Evolutionary conservation across 129 eudicot genomes (phyloP).

Genomic region (carrot (Daucus carota)): DH1_v3.0 NC_030381.2:26572501-26573000

Average conservation of each 20-base stretch:
- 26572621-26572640: neutral
- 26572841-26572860: too few relatives aligned
- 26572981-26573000: neutral
- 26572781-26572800: neutral
- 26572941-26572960: neutral
- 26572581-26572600: neutral
- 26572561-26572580: neutral
- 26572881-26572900: too few relatives aligned
- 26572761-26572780: neutral
- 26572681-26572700: too few relatives aligned
- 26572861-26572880: too few relatives aligned
- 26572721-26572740: neutral
- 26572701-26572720: neutral
- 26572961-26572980: neutral
- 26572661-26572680: neutral
- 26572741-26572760: constrained; percentile 1
- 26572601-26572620: neutral
- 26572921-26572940: too few relatives aligned
- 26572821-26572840: neutral
- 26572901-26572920: too few relatives aligned
- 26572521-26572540: neutral
- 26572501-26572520: neutral
- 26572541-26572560: neutral
- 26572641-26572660: neutral
- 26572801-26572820: neutral